phyloP scores from a whole-genome alignment of 768 basidiomycete species.

The Mycena metata region DNA sequence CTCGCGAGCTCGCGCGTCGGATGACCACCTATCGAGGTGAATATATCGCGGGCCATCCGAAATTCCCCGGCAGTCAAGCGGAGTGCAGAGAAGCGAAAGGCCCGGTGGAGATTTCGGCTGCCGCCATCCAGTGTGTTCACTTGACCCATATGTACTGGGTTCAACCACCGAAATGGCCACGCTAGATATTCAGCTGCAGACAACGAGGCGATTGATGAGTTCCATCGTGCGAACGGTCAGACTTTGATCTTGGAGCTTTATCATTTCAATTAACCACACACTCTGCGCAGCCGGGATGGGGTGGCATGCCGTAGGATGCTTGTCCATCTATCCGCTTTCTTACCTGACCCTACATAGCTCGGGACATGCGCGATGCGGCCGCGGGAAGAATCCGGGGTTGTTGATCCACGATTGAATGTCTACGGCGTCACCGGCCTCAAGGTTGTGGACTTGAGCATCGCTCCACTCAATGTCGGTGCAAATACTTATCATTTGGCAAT shows the following conservation, averaged over 20 bases:
- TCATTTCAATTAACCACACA: neutral
- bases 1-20: constrained; percentile 55
- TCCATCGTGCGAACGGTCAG: constrained; percentile 17
- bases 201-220: constrained; percentile 38
- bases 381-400: too few relatives aligned
- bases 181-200: constrained; percentile 37
- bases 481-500: constrained; percentile 55
- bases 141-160: neutral
- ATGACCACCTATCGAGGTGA: constrained; percentile 47
- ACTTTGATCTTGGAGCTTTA: too few relatives aligned
- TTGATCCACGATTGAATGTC: too few relatives aligned
- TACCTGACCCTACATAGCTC: constrained; percentile 46
- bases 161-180: neutral
- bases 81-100: constrained; percentile 14
- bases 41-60: constrained; percentile 7
- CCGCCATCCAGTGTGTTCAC: constrained; percentile 29
- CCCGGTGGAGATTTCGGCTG: constrained; percentile 29
- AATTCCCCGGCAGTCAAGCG: constrained; percentile 13
- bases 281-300: neutral
- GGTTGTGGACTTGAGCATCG: constrained; percentile 52
- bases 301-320: constrained; percentile 25
- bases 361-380: constrained; percentile 68
- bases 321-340: neutral
- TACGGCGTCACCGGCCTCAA: too few relatives aligned
- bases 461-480: constrained; percentile 49